Conservation (phyloP, 176 grass and related monocot species). For the Oryza punctata region DNA sequence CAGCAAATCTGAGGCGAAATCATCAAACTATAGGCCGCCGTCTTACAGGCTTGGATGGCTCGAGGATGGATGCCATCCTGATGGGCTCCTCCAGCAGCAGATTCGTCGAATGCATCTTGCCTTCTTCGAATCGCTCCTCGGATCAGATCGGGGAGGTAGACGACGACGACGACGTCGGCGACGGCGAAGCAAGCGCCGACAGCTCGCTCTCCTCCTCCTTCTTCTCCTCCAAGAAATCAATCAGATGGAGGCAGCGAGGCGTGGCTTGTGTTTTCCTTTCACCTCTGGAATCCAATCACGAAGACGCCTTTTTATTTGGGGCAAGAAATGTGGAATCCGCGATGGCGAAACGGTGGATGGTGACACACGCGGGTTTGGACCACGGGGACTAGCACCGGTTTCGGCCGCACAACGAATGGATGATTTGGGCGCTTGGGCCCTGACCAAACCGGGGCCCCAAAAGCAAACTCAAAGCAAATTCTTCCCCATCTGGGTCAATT, state of each 20-base stretch:
- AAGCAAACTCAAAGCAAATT: too few species aligned
- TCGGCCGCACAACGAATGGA: background rate
- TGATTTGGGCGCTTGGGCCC: too few species aligned
- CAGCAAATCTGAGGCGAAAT: background rate
- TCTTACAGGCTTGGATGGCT: conserved; percentile 93
- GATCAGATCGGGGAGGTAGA: conserved; percentile 26
- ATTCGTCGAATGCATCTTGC: conserved; percentile 86
- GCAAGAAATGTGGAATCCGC: background rate
- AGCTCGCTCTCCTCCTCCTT: conserved; percentile 8
- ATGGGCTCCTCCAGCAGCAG: conserved; percentile 96
- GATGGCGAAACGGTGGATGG: background rate
- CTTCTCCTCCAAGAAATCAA: conserved; percentile 26
- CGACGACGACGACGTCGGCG: too few species aligned
- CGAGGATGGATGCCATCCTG: conserved; percentile 96
- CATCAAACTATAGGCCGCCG: background rate
- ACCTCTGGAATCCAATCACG: background rate
- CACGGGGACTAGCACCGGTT: background rate
- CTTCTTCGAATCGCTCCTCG: background rate
- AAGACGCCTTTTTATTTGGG: background rate
- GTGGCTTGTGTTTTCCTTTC: background rate
- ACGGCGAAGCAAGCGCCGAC: too few species aligned
- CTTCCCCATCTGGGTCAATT: too few species aligned
- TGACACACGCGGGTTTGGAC: background rate
- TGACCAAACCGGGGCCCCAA: too few species aligned
- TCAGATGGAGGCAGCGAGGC: background rate